These are phyloP conservation scores for Fusarium compactum DNA, from an alignment of 2,329 filamentous ascomycete genomes.

Conservation along the genomic window DNA sequence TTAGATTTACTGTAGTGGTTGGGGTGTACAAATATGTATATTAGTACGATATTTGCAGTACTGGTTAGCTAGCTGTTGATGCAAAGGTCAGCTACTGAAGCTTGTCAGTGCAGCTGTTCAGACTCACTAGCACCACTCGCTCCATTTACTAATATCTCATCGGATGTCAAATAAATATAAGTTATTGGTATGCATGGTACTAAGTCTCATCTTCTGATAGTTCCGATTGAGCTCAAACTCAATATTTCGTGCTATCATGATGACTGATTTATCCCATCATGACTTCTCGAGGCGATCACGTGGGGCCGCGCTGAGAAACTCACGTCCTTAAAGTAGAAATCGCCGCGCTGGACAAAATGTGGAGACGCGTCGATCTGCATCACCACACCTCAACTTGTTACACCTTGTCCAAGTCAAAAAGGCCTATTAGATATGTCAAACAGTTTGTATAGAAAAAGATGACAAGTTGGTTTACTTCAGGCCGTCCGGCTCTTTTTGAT, in stretches of 20 bases:
- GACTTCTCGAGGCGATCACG: constrained; percentile 20
- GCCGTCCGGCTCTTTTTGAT: constrained; percentile 56
- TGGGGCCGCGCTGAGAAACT: constrained; percentile 8
- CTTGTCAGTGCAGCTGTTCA: background rate
- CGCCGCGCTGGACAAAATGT: constrained; percentile 35
- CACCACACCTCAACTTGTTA: constrained; percentile 16
- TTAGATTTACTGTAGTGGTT: background rate
- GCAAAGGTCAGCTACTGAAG: background rate
- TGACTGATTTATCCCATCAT: background rate
- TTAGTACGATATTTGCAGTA: background rate
- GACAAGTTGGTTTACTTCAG: constrained; percentile 56
- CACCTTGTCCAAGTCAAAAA: constrained; percentile 12
- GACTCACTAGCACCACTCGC: background rate
- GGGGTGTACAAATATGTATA: background rate
- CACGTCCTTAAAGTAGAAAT: constrained; percentile 12
- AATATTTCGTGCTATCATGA: background rate
- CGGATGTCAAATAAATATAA: background rate
- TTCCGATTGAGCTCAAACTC: background rate
- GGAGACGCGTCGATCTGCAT: constrained; percentile 45
- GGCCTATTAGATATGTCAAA: constrained; percentile 19
- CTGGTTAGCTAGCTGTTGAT: background rate
- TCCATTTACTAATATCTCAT: background rate
- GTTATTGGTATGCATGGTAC: background rate
- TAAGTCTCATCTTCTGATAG: too few species aligned
- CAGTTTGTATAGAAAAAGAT: constrained; percentile 45